Conservation (phyloP, 179 eudicot species). For the Silene noctiflora region DNA sequence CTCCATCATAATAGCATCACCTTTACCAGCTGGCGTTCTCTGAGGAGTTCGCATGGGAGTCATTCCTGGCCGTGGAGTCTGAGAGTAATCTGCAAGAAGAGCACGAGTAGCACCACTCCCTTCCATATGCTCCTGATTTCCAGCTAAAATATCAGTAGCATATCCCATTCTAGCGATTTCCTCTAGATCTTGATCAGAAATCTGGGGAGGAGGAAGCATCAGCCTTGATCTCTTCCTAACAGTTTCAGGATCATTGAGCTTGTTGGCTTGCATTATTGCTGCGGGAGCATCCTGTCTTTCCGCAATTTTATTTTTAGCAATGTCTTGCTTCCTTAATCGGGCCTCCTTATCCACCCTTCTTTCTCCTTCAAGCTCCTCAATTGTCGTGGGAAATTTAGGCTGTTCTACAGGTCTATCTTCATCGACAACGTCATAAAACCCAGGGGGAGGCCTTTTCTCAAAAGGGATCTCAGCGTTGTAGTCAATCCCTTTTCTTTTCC, state of each 20-base stretch:
- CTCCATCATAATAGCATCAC: slow-evolving; percentile 99
- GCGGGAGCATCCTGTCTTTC: slow-evolving; percentile 92
- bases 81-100: slow-evolving; percentile 82
- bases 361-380: slow-evolving; percentile 96
- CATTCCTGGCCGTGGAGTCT: slow-evolving; percentile 91
- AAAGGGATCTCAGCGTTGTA: slow-evolving; percentile 98
- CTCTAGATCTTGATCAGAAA: slow-evolving; percentile 88
- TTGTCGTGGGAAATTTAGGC: slow-evolving; percentile 82
- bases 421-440: slow-evolving; percentile 76
- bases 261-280: slow-evolving; percentile 94
- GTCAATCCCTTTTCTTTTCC: slow-evolving; percentile 92
- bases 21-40: slow-evolving; percentile 93
- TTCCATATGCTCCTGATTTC: slow-evolving; percentile 71
- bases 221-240: slow-evolving; percentile 86
- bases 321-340: slow-evolving; percentile 80
- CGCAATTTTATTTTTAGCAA: slow-evolving; percentile 90
- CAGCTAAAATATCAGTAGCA: slow-evolving; percentile 75
- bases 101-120: slow-evolving; percentile 97
- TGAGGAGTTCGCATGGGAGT: slow-evolving; percentile 94
- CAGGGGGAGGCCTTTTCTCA: slow-evolving; percentile 93
- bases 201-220: slow-evolving; percentile 97
- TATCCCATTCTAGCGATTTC: slow-evolving; percentile 91
- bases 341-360: slow-evolving; percentile 91
- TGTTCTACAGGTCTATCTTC: slow-evolving; percentile 80
- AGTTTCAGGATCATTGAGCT: slow-evolving; percentile 91